Conservation (phyloP, 169 alveolate species). For the Plasmodium gaboni region DNA sequence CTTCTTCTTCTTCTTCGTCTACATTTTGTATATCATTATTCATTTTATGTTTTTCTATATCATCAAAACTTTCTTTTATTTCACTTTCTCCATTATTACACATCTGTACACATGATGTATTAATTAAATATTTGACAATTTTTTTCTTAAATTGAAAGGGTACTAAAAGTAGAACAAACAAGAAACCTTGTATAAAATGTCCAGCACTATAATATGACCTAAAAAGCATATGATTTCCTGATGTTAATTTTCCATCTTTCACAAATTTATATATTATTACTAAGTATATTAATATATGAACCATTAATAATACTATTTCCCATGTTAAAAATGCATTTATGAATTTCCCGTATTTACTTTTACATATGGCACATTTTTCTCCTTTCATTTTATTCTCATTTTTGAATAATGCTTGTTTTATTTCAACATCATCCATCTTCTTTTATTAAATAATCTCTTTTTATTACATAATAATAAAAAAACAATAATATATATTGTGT, state of each 20-base stretch:
- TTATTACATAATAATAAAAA: no score
- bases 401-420: constrained; percentile 14
- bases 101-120: background rate
- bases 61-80: background rate
- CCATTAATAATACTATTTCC: constrained; percentile 41
- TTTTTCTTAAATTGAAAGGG: constrained; percentile 42
- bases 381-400: background rate
- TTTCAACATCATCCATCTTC: constrained; percentile 37
- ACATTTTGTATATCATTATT: background rate
- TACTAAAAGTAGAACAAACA: constrained; percentile 33
- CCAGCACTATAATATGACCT: constrained; percentile 42
- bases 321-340: constrained; percentile 23
- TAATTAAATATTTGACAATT: constrained; percentile 11
- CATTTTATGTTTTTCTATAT: constrained; percentile 1
- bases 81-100: background rate
- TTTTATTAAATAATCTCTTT: background rate
- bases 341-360: constrained; percentile 2
- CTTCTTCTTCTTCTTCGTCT: background rate
- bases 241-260: constrained; percentile 16
- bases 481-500: no score
- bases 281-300: constrained; percentile 17
- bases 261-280: constrained; percentile 28
- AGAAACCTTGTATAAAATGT: constrained; percentile 44
- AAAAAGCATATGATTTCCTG: background rate
- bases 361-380: constrained; percentile 23